These are phyloP conservation scores for Eragrostis nindensis DNA, from an alignment of 176 grass and related monocot genomes.

Conservation along the genomic window DNA sequence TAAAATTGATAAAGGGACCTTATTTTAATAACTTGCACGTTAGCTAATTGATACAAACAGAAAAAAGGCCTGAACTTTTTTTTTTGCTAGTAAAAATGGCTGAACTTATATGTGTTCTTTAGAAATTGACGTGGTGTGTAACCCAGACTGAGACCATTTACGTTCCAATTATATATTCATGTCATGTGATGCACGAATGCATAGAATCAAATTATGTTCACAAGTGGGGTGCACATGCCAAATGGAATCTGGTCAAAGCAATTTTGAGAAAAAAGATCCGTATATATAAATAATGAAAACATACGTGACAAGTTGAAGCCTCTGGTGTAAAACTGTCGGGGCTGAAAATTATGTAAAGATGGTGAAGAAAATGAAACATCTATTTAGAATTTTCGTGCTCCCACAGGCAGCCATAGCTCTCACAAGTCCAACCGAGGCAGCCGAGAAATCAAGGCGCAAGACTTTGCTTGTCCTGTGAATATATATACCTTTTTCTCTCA, in stretches of 20 bases:
- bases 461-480: background rate
- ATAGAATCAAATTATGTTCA: background rate
- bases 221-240: background rate
- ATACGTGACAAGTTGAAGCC: background rate
- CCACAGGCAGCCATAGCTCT: background rate
- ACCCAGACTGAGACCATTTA: background rate
- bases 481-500: background rate
- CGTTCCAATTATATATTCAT: background rate
- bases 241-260: background rate
- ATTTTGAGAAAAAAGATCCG: background rate
- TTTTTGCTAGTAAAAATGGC: no score
- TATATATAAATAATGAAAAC: background rate
- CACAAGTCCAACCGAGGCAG: background rate
- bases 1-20: background rate
- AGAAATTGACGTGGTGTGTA: background rate
- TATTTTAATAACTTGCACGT: background rate
- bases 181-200: conserved; percentile 27
- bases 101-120: background rate
- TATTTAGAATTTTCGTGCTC: background rate
- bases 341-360: background rate
- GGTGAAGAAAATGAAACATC: background rate
- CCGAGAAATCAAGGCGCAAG: conserved; percentile 8
- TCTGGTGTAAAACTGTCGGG: background rate
- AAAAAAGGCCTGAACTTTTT: no score
- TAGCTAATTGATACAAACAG: background rate